Percentiles rank a stretch among this genome's conserved stretches.
phyloP scores from a whole-genome alignment of 208 protist species.

The Spongospora subterranea region DNA sequence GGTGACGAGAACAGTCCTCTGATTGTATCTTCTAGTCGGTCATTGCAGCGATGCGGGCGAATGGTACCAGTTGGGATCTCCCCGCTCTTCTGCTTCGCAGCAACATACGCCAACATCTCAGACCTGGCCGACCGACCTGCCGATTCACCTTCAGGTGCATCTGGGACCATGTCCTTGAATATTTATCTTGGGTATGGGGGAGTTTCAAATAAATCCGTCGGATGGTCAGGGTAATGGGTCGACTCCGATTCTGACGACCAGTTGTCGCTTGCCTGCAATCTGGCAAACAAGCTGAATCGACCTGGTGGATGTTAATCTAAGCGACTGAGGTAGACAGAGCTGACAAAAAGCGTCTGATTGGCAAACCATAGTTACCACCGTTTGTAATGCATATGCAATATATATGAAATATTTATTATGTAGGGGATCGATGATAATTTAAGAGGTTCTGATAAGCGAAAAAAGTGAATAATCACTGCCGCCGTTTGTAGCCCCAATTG shows the following conservation, averaged over 20 bases:
- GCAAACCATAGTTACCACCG: too few relatives aligned
- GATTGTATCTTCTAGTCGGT: constrained; percentile 21
- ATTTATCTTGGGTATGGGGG: not conserved
- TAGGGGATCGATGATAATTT: too few relatives aligned
- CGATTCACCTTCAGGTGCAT: not conserved
- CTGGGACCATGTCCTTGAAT: not conserved
- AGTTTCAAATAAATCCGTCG: not conserved
- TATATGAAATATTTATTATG: too few relatives aligned
- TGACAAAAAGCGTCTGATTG: too few relatives aligned
- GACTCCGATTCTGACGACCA: not conserved
- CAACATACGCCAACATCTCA: not conserved
- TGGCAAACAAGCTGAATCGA: too few relatives aligned
- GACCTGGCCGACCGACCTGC: not conserved
- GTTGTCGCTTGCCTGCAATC: too few relatives aligned
- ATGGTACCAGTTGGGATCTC: not conserved
- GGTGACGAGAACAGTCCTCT: not conserved
- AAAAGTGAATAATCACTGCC: too few relatives aligned
- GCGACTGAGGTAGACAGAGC: too few relatives aligned
- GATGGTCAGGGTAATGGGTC: not conserved
- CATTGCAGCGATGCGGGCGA: constrained; percentile 11
- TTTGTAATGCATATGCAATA: too few relatives aligned
- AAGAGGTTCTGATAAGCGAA: too few relatives aligned
- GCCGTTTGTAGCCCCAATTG: too few relatives aligned
- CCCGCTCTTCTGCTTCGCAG: not conserved
- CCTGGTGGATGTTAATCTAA: too few relatives aligned